phyloP scores from a whole-genome alignment of 2,329 filamentous ascomycete genomes.

The Aureobasidium zeae region DNA sequence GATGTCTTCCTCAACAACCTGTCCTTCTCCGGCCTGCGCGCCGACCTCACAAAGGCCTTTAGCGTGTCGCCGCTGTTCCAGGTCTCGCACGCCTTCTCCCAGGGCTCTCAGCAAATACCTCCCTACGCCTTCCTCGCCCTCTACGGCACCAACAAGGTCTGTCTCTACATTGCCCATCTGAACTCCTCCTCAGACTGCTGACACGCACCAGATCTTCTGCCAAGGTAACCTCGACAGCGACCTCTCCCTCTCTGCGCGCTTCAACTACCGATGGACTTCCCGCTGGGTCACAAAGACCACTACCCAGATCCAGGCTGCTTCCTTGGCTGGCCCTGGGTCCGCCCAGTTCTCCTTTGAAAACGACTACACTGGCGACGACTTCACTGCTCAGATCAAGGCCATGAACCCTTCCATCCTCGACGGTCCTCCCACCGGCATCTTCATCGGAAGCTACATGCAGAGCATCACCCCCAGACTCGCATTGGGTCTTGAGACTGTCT shows the following conservation, averaged over 20 bases:
- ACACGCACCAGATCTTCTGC: conserved; percentile 65
- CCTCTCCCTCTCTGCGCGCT: conserved; percentile 73
- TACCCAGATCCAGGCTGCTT: conserved; percentile 59
- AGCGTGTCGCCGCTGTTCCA: conserved; percentile 91
- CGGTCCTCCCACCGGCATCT: conserved; percentile 87
- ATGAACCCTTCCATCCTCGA: conserved; percentile 93
- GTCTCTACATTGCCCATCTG: too few relatives aligned
- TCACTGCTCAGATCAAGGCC: conserved; percentile 84
- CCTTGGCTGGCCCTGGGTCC: conserved; percentile 52
- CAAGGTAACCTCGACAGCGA: conserved; percentile 95
- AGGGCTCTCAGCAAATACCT: conserved; percentile 80
- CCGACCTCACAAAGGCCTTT: conserved; percentile 94
- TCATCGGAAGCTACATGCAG: conserved; percentile 92
- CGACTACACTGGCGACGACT: conserved; percentile 89
- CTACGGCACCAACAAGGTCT: conserved; percentile 84
- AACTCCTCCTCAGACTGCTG: conserved; percentile 9
- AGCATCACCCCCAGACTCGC: conserved; percentile 79
- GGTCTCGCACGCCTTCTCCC: conserved; percentile 91
- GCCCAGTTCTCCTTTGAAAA: conserved; percentile 91
- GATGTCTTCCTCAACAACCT: conserved; percentile 94
- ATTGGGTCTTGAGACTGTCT: conserved; percentile 84
- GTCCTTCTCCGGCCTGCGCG: conserved; percentile 92
- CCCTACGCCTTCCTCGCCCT: conserved; percentile 93
- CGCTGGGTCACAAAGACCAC: conserved; percentile 78
- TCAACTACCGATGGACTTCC: conserved; percentile 84